Base-by-base conservation (phyloP, 169 alveolate species). In the Cryptosporidium xiaoi region DNA sequence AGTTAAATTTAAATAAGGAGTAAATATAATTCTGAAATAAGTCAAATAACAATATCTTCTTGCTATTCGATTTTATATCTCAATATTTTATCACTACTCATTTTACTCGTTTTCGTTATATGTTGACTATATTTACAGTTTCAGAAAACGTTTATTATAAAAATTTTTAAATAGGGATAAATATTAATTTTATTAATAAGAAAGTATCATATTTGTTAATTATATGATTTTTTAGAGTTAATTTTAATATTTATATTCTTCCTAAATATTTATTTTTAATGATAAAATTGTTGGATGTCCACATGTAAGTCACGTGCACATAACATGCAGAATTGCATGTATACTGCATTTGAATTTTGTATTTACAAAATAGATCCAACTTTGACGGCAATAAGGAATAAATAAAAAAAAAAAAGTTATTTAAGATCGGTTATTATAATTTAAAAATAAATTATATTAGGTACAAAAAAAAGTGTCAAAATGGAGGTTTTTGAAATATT, bases 401-500 rank as follows among this genome's bases (percentile, higher is more conserved):
- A 53, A 53, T 53, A 53, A 53, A 10, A 55, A 55, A 55, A 55
- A 55, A 55, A 55, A 55, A 55, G 33, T 55, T 55, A 55, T 55
- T 55, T 55, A 55, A 55, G 33, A 27, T 20, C 64, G 33, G 36
- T 20, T 55, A 55, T 20, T 6, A 20, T 27, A 55, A 55, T 27
- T 27, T 55, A 20, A 20, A 6, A 20, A 20, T 55, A 27, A 7
- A 3, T 6, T 55, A 20, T 55, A 20, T 3, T 55, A 7, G 1
- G 0, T 34, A 20, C 15, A 20, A 20, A 13, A 55, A 62, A 27
- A 33, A 3, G 44, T 0, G 33, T 4, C 6, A 62, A 62, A 27
- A 60, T 62, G 77, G 65, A 77, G 51, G 51, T 77, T n/a, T 77
- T 77, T 77, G 71, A 77, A 29, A 40, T 77, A 40, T 77, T 77